These are phyloP conservation scores for Kwoniella bestiolae DNA, from an alignment of 768 basidiomycete species.

Conservation along the genomic window DNA sequence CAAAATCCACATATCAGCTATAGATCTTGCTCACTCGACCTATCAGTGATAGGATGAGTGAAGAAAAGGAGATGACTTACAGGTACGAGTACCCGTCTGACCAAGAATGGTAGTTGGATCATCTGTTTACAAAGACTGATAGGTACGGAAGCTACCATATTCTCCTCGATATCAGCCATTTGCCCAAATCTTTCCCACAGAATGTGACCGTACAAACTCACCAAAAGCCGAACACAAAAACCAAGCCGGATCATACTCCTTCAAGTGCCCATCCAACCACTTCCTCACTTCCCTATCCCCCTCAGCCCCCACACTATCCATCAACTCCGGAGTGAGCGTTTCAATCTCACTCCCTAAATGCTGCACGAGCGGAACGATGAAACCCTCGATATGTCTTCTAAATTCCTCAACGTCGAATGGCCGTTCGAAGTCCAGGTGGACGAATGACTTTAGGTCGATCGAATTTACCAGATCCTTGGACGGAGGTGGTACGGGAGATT, in stretches of 20 bases:
- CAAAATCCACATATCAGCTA: background rate
- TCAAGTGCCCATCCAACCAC: conserved; percentile 11
- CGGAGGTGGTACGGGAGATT: conserved; percentile 23
- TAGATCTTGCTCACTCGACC: background rate
- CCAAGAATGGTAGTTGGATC: conserved; percentile 20
- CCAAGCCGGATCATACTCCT: conserved; percentile 29
- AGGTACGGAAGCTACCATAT: background rate
- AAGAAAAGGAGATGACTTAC: conserved; percentile 10
- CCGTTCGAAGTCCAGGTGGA: conserved; percentile 10
- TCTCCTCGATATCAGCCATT: too few species aligned
- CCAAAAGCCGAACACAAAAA: conserved; percentile 24
- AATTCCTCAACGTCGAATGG: conserved; percentile 18
- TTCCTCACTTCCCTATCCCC: conserved; percentile 8
- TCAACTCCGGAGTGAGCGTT: conserved; percentile 20
- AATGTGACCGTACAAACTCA: conserved; percentile 13
- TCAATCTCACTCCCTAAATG: conserved; percentile 29
- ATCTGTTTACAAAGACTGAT: conserved; percentile 9
- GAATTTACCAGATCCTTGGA: background rate
- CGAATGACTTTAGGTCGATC: background rate
- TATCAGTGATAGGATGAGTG: background rate
- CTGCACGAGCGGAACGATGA: conserved; percentile 5
- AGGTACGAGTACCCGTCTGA: conserved; percentile 25
- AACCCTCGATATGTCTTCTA: conserved; percentile 17
- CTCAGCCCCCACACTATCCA: conserved; percentile 22
- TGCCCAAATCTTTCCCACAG: too few species aligned